Conservation (phyloP, 306 rosid species). For the Dryas alaskensis region DNA sequence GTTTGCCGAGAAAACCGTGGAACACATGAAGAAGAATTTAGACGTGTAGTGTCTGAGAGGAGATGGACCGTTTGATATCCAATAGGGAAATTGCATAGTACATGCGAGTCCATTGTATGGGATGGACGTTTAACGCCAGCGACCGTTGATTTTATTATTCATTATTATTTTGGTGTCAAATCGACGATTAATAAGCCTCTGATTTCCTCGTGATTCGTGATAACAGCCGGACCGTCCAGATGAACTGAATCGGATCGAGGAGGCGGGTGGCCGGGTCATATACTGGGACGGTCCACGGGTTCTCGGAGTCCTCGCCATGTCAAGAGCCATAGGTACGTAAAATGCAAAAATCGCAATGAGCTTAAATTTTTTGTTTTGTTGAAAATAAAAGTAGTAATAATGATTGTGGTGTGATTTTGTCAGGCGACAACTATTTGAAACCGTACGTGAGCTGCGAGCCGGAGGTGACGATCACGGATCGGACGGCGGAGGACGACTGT, state of each 20-base stretch:
- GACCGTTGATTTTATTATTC: background rate
- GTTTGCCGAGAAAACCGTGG: background rate
- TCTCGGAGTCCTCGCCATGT: slow-evolving; percentile 67
- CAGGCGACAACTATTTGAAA: slow-evolving; percentile 64
- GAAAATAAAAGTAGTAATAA: background rate
- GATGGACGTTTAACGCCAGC: background rate
- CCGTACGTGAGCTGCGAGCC: slow-evolving; percentile 61
- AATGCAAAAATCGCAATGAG: too few species aligned
- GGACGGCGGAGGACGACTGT: slow-evolving; percentile 58
- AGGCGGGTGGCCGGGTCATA: slow-evolving; percentile 61
- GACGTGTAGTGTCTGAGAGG: background rate
- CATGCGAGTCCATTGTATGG: background rate
- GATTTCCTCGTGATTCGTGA: background rate
- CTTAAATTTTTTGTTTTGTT: background rate
- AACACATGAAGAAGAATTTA: background rate
- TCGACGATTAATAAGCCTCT: too few species aligned
- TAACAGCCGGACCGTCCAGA: slow-evolving; percentile 74
- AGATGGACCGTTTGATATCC: background rate
- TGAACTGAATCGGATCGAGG: slow-evolving; percentile 51
- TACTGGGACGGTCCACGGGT: slow-evolving; percentile 67
- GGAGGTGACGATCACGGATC: slow-evolving; percentile 57
- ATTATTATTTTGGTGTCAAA: background rate
- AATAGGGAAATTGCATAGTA: background rate
- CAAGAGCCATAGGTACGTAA: slow-evolving; percentile 61
- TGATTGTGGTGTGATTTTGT: background rate